Evolutionary conservation across 129 eudicot species (phyloP).

Genomic region (Kitagawia praeruptora): DNA sequence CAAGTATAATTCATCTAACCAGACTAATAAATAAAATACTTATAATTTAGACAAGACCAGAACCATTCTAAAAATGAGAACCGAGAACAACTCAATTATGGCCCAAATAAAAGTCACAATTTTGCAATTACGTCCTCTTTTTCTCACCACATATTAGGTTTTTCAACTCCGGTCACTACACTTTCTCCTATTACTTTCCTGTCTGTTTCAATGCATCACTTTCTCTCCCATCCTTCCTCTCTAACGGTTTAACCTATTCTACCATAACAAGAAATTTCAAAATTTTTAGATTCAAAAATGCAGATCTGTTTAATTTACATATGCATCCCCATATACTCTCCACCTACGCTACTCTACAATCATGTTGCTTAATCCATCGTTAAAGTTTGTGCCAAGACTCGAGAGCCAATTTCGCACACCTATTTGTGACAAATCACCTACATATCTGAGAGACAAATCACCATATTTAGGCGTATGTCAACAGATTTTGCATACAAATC

Average conservation of each 20-base stretch:
- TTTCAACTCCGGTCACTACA: background rate
- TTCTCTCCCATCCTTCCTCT: background rate
- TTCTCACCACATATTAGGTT: too few relatives aligned
- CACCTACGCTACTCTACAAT: background rate
- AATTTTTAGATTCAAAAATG: too few relatives aligned
- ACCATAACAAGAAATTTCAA: background rate
- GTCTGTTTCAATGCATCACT: background rate
- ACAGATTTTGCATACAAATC: background rate
- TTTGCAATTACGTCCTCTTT: background rate
- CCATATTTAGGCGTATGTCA: background rate
- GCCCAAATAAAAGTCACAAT: too few relatives aligned
- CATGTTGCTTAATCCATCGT: background rate
- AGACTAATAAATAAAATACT: background rate
- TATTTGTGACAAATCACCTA: background rate
- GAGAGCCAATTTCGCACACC: too few relatives aligned
- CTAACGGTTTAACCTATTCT: background rate
- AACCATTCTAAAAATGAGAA: background rate
- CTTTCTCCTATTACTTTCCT: background rate
- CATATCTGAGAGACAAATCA: background rate
- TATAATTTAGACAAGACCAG: background rate
- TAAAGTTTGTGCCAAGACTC: background rate
- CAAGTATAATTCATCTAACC: background rate
- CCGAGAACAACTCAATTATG: background rate
- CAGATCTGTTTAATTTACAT: background rate
- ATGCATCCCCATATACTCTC: background rate